Conservation (phyloP, 75 land plant genomes). For the Sequoiadendron giganteum region DNA sequence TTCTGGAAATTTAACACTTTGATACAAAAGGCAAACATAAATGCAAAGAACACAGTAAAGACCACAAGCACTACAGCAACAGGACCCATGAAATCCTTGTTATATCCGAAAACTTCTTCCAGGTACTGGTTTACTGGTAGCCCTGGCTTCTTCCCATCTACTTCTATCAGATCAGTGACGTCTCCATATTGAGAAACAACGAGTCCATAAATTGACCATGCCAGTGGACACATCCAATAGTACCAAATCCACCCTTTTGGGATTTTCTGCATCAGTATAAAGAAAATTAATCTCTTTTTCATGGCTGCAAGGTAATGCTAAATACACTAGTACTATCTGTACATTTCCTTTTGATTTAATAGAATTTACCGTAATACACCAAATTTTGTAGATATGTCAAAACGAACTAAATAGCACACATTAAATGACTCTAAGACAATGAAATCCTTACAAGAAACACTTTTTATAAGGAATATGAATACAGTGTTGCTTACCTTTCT, state of each 20-base stretch:
- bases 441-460: neutral
- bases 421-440: no score
- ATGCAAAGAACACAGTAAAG: conserved; percentile 45
- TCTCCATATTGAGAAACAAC: conserved; percentile 40
- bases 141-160: neutral
- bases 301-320: neutral
- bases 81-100: conserved; percentile 40
- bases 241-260: conserved; percentile 49
- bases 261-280: conserved; percentile 28
- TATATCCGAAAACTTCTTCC: conserved; percentile 39
- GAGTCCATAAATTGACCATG: conserved; percentile 40
- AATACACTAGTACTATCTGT: neutral
- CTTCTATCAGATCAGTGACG: neutral
- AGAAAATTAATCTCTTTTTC: neutral
- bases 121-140: conserved; percentile 10
- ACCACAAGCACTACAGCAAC: conserved; percentile 31
- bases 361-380: neutral
- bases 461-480: neutral
- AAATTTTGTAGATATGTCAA: no score
- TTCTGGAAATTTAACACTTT: conserved; percentile 74
- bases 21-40: conserved; percentile 41
- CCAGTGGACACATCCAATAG: conserved; percentile 35
- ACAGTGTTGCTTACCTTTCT: conserved; percentile 32
- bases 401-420: no score
- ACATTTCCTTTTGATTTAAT: neutral